Evolutionary conservation across 352 stramenopile genomes (phyloP).

Genomic region (Phytophthora macrochlamydospora): DNA sequence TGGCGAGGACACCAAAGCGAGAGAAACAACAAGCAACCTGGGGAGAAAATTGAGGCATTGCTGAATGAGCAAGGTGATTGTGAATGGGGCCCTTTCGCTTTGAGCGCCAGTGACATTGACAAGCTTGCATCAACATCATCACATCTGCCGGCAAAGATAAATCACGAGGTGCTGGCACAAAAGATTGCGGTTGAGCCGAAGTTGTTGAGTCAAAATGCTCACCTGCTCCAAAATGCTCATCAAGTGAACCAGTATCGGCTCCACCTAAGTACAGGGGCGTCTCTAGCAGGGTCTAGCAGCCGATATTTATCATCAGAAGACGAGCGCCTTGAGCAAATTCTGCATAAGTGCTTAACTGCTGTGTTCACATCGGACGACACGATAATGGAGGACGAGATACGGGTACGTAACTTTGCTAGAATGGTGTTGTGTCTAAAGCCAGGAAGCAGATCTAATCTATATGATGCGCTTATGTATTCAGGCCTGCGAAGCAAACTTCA

Average conservation of each 20-base stretch:
- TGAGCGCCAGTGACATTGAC: conserved; percentile 27
- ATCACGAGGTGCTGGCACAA: conserved; percentile 32
- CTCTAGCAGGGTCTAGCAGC: conserved; percentile 23
- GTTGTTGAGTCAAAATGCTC: conserved; percentile 41
- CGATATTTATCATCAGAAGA: conserved; percentile 71
- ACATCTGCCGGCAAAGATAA: conserved; percentile 1
- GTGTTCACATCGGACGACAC: conserved; percentile 84
- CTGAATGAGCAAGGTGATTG: conserved; percentile 21
- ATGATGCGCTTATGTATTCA: conserved; percentile 18
- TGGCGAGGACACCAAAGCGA: conserved; percentile 1
- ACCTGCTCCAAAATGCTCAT: conserved; percentile 46
- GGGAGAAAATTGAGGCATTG: conserved; percentile 43
- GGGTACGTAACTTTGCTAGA: conserved; percentile 35
- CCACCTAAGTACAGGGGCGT: conserved; percentile 18
- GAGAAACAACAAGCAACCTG: conserved; percentile 18
- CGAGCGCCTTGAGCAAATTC: conserved; percentile 74
- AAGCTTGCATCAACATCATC: conserved; percentile 7
- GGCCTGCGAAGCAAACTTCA: conserved; percentile 69
- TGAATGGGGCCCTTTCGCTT: conserved; percentile 32
- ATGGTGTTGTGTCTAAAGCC: neutral
- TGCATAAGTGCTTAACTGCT: conserved; percentile 83
- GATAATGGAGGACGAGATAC: conserved; percentile 53
- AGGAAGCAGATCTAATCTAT: neutral
- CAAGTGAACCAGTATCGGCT: conserved; percentile 49
- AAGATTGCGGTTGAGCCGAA: conserved; percentile 43